Conservation (phyloP, 805 yeast genomes). For the Metschnikowia orientalis region DNA sequence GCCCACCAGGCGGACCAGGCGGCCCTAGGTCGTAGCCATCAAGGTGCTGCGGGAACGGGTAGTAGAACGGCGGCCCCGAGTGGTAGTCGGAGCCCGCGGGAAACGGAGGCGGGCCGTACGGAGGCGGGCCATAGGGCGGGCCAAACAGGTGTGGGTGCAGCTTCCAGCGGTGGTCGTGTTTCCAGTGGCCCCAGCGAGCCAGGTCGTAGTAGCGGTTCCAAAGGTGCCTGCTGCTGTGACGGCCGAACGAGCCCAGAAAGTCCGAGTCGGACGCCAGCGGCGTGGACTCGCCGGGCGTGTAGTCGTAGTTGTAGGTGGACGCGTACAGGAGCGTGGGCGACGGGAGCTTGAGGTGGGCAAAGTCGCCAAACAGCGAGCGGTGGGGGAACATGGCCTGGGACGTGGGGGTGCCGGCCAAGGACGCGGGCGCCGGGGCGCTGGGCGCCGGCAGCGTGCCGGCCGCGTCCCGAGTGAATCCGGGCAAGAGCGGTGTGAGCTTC, state of each 20-base stretch:
- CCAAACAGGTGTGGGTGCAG: neutral
- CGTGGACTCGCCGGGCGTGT: conserved; percentile 2
- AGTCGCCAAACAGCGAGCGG: conserved; percentile 1
- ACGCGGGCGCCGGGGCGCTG: neutral
- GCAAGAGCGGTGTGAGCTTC: neutral
- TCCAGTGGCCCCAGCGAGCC: conserved; percentile 1
- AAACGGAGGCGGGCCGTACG: conserved; percentile 14
- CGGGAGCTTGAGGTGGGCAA: conserved; percentile 8
- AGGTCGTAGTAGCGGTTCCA: neutral
- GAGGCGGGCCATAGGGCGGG: conserved; percentile 7
- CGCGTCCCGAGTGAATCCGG: neutral
- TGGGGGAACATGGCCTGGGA: neutral
- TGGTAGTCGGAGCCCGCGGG: conserved; percentile 10
- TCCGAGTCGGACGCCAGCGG: conserved; percentile 6
- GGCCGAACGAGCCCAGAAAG: neutral
- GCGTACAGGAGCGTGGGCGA: conserved; percentile 14
- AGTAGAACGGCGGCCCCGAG: conserved; percentile 3
- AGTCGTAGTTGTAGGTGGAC: conserved; percentile 7
- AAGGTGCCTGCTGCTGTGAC: conserved; percentile 1
- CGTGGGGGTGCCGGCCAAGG: neutral
- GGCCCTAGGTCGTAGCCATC: conserved; percentile 1
- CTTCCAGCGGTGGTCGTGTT: conserved; percentile 2
- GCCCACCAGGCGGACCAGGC: too few relatives aligned
- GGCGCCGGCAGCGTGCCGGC: neutral
- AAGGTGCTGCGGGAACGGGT: conserved; percentile 3